Percentiles rank a stretch among this genome's conserved stretches.
Evolutionary conservation across 495 filamentous ascomycete genomes (phyloP).

Genomic region (Podospora comata): DNA sequence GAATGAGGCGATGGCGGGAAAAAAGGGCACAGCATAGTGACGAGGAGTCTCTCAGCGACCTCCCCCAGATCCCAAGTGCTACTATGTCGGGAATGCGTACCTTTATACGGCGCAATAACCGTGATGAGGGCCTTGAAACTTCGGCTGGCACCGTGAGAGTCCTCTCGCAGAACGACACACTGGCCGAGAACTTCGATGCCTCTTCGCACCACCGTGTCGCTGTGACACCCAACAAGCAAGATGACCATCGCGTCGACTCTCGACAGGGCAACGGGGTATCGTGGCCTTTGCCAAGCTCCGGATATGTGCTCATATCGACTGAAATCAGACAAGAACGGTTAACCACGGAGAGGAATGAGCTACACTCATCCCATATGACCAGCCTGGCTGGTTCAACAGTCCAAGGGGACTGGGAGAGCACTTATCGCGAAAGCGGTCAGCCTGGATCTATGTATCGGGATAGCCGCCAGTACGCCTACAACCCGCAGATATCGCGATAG

Average conservation of each 20-base stretch:
- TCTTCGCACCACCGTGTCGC: conserved; percentile 3
- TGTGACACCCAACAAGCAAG: conserved; percentile 1
- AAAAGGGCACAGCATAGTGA: background rate
- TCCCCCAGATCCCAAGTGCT: background rate
- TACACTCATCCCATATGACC: background rate
- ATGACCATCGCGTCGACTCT: background rate
- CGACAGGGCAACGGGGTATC: background rate
- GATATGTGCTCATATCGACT: conserved; percentile 1
- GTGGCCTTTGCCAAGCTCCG: background rate
- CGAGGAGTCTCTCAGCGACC: conserved; percentile 3
- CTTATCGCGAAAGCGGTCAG: background rate
- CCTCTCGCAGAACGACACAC: conserved; percentile 1
- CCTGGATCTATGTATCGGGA: background rate
- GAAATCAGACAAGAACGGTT: conserved; percentile 1
- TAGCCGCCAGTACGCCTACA: background rate
- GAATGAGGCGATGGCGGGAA: background rate
- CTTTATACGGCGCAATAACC: background rate
- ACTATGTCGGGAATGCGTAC: conserved; percentile 4
- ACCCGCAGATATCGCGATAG: background rate
- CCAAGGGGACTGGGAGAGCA: conserved; percentile 1
- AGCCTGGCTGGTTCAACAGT: conserved; percentile 1
- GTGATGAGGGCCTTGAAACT: background rate
- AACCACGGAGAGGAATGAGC: background rate
- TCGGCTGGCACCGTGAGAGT: background rate
- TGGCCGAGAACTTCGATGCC: conserved; percentile 5